These are phyloP conservation scores for Achaetomiella virescens DNA, from an alignment of 495 filamentous ascomycete species.

Conservation along the genomic window DNA sequence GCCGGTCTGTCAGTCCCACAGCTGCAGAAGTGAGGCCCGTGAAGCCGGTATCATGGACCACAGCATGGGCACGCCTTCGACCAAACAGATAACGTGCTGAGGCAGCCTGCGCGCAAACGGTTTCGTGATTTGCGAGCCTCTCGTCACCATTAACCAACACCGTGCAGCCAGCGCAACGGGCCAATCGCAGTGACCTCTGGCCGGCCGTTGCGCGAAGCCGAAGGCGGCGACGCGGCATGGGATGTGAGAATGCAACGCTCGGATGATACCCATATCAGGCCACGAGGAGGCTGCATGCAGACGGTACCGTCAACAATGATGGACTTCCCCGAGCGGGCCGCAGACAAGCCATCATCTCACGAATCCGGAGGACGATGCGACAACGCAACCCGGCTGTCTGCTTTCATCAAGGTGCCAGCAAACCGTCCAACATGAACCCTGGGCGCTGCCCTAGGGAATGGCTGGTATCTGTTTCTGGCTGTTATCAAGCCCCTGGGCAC, in stretches of 20 bases:
- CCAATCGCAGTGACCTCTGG: neutral
- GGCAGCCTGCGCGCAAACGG: slow-evolving; percentile 1
- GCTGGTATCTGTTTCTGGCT: neutral
- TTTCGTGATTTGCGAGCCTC: slow-evolving; percentile 12
- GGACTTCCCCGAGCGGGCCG: neutral
- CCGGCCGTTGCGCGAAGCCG: neutral
- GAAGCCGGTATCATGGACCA: neutral
- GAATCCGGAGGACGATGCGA: too few species aligned
- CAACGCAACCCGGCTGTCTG: too few species aligned
- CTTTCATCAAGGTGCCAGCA: neutral
- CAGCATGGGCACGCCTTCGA: neutral
- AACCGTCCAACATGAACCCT: neutral
- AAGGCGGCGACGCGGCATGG: slow-evolving; percentile 6
- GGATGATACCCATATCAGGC: slow-evolving; percentile 9
- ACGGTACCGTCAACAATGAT: neutral
- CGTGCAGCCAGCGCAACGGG: neutral
- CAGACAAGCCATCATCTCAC: neutral
- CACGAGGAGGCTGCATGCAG: neutral
- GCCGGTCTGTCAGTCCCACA: neutral
- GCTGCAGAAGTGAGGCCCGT: slow-evolving; percentile 2
- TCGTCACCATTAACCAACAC: slow-evolving; percentile 2
- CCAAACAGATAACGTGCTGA: slow-evolving; percentile 5
- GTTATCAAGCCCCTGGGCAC: neutral
- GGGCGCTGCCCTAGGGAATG: neutral
- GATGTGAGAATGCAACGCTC: neutral